phyloP scores from a whole-genome alignment of 345 rosid genomes.

The Linum trigynum region DNA sequence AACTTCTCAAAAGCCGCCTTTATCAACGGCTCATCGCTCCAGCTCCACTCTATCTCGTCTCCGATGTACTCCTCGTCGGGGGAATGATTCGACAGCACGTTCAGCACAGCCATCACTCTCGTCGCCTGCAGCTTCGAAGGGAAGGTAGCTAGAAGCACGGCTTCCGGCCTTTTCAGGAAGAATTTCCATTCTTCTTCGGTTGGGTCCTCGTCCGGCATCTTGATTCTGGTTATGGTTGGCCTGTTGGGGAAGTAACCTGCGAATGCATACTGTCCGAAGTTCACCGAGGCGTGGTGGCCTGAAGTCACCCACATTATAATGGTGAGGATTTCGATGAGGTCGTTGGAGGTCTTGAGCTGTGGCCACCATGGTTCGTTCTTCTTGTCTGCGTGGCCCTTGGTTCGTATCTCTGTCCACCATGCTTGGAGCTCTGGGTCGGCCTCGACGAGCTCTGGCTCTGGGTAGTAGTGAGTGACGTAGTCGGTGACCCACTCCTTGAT shows the following conservation, averaged over 20 bases:
- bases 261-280: conserved; percentile 1
- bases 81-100: neutral
- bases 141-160: neutral
- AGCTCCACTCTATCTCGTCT: neutral
- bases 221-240: neutral
- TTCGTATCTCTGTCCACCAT: neutral
- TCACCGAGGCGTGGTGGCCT: neutral
- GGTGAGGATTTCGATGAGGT: neutral
- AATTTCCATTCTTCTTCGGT: neutral
- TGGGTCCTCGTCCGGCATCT: neutral
- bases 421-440: neutral
- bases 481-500: conserved; percentile 3
- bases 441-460: neutral
- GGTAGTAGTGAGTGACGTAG: conserved; percentile 4
- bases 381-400: neutral
- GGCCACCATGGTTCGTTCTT: conserved; percentile 6
- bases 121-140: conserved; percentile 1
- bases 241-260: conserved; percentile 3
- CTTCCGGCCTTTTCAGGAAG: neutral
- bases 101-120: neutral
- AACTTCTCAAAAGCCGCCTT: conserved; percentile 5
- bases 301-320: conserved; percentile 1
- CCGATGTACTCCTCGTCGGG: neutral
- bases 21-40: neutral
- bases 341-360: neutral